These are phyloP conservation scores for Paramecium tetraurelia DNA, from an alignment of 73 alveolate species.

Conservation along the genomic window DNA sequence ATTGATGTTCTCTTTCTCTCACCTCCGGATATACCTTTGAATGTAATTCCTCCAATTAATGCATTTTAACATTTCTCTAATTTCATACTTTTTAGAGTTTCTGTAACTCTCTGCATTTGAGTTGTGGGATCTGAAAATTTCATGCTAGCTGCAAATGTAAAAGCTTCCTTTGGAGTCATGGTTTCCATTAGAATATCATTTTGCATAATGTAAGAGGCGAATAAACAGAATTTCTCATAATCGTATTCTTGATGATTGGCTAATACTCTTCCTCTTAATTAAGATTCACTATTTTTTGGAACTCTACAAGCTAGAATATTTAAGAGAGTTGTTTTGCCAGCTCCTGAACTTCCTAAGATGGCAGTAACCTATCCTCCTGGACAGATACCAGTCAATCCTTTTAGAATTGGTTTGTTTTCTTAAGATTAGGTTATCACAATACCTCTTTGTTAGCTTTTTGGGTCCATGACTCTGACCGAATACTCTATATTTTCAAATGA, in stretches of 20 bases:
- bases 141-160: constrained; percentile 61
- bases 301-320: constrained; percentile 84
- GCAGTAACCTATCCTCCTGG: constrained; percentile 86
- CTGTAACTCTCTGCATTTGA: constrained; percentile 47
- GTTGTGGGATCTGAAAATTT: constrained; percentile 16
- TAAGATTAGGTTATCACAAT: neutral
- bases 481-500: neutral
- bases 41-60: constrained; percentile 63
- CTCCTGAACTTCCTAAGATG: constrained; percentile 95
- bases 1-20: constrained; percentile 67
- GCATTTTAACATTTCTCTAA: constrained; percentile 67
- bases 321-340: constrained; percentile 94
- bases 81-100: constrained; percentile 55
- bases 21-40: constrained; percentile 70
- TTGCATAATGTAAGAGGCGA: constrained; percentile 66
- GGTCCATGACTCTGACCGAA: neutral
- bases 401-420: constrained; percentile 57
- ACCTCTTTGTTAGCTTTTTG: neutral
- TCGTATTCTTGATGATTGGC: constrained; percentile 39
- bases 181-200: constrained; percentile 64
- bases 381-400: constrained; percentile 78
- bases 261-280: constrained; percentile 59
- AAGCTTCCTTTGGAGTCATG: constrained; percentile 60
- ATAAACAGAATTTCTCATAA: constrained; percentile 21
- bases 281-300: constrained; percentile 60